Percentiles rank a stretch among this genome's conserved stretches.
Evolutionary conservation across 768 basidiomycete genomes (phyloP).

Genomic region (Candolleomyces efflorescens): DNA sequence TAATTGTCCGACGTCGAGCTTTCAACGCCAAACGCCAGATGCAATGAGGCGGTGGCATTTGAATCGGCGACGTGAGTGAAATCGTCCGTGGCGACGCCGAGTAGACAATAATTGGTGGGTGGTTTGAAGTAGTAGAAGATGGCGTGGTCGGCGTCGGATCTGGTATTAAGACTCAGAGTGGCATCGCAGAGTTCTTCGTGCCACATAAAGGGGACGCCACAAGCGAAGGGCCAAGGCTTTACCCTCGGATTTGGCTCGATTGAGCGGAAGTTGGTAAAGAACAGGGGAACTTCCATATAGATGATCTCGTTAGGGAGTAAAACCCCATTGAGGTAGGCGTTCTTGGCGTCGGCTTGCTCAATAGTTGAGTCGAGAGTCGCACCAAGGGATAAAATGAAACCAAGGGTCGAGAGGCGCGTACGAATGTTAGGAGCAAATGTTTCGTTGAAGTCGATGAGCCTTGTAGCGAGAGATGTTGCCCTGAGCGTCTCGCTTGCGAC

Average conservation of each 20-base stretch:
- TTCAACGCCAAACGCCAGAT: neutral
- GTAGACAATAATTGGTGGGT: constrained; percentile 19
- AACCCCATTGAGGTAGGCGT: neutral
- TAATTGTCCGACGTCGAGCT: too few relatives aligned
- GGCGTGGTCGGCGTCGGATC: constrained; percentile 2
- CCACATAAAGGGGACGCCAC: constrained; percentile 20
- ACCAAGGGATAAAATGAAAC: neutral
- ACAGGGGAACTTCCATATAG: neutral
- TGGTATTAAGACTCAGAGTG: constrained; percentile 7
- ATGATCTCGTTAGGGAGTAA: neutral
- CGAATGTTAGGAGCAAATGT: too few relatives aligned
- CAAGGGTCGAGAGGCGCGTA: neutral
- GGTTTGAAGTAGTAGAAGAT: constrained; percentile 15
- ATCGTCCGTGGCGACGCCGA: constrained; percentile 16
- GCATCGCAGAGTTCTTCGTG: constrained; percentile 5
- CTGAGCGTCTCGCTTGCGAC: too few relatives aligned
- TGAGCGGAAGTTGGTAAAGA: neutral
- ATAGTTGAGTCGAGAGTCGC: neutral
- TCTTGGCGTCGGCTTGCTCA: neutral
- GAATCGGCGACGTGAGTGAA: neutral
- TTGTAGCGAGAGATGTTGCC: neutral
- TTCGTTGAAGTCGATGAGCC: too few relatives aligned
- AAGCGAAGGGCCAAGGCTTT: neutral
- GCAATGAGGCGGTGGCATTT: too few relatives aligned
- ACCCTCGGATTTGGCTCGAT: neutral